These are phyloP conservation scores for Fusarium sp. DNA, from an alignment of 2,329 filamentous ascomycete genomes.

Conservation along the genomic window DNA sequence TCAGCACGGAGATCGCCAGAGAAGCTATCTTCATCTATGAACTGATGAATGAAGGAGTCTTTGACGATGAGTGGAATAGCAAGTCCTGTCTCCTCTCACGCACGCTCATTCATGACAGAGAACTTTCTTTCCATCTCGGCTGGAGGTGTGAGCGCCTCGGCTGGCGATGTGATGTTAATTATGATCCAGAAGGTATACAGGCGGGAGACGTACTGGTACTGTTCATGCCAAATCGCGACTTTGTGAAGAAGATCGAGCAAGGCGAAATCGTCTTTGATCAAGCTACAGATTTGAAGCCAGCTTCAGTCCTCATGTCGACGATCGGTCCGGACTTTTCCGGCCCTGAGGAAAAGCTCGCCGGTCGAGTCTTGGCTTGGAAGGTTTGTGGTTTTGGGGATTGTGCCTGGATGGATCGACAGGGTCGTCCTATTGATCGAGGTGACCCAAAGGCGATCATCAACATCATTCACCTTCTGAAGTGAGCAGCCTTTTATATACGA, in stretches of 20 bases:
- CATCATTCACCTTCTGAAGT: background rate
- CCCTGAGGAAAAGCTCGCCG: background rate
- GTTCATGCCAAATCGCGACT: background rate
- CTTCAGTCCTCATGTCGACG: background rate
- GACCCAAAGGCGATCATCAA: background rate
- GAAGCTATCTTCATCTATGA: background rate
- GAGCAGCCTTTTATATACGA: fast-evolving
- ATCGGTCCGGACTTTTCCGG: background rate
- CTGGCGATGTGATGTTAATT: background rate
- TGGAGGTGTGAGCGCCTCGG: background rate
- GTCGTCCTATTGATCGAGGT: background rate
- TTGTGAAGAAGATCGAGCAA: background rate
- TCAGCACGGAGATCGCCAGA: fast-evolving
- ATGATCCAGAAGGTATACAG: background rate
- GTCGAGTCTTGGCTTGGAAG: background rate
- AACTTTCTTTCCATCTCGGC: fast-evolving
- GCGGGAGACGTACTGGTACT: background rate
- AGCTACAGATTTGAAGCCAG: fast-evolving
- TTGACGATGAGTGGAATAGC: background rate
- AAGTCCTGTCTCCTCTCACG: background rate
- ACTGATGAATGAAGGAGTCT: background rate
- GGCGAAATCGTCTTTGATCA: background rate
- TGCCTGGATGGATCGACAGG: background rate
- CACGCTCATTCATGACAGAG: background rate
- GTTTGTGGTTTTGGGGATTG: background rate